Percentiles rank a stretch among this genome's conserved stretches.
phyloP scores from a whole-genome alignment of 225 moss, liverwort and hornwort species.

The Pleurozium schreberi region DNA sequence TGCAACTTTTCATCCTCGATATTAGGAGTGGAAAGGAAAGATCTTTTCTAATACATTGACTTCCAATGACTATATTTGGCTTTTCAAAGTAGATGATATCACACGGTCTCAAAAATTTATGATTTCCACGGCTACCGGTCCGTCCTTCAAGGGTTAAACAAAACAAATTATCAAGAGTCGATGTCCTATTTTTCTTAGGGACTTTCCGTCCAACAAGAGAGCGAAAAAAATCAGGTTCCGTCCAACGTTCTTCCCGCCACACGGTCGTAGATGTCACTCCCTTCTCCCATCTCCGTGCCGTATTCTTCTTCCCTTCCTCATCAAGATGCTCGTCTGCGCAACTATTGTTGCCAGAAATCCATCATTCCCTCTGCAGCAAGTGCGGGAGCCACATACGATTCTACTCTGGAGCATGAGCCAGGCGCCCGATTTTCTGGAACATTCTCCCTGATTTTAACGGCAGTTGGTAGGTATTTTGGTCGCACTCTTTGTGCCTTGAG shows the following conservation, averaged over 20 bases:
- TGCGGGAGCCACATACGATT: background rate
- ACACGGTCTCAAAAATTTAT: too few species aligned
- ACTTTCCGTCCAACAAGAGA: background rate
- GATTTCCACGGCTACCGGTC: too few species aligned
- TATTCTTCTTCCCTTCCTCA: background rate
- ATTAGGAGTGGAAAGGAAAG: too few species aligned
- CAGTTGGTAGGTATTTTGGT: background rate
- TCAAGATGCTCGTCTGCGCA: background rate
- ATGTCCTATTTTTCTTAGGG: too few species aligned
- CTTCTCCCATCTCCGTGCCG: background rate
- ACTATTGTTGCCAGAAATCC: background rate
- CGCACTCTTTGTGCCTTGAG: background rate
- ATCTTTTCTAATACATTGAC: too few species aligned
- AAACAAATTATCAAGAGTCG: background rate
- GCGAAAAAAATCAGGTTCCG: background rate
- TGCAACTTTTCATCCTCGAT: too few species aligned
- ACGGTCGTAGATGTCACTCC: background rate
- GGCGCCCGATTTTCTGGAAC: background rate
- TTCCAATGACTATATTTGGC: too few species aligned
- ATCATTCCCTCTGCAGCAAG: background rate
- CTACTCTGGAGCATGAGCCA: background rate
- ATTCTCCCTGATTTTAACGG: background rate
- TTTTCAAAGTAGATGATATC: too few species aligned
- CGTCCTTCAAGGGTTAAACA: too few species aligned
- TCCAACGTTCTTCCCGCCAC: background rate